A percentile compares a stretch with the other conserved stretches of the same genome.
These are phyloP conservation scores for Trichopus zeylanicus DNA, from an alignment of 116 monocot species.

Conservation along the genomic window DNA sequence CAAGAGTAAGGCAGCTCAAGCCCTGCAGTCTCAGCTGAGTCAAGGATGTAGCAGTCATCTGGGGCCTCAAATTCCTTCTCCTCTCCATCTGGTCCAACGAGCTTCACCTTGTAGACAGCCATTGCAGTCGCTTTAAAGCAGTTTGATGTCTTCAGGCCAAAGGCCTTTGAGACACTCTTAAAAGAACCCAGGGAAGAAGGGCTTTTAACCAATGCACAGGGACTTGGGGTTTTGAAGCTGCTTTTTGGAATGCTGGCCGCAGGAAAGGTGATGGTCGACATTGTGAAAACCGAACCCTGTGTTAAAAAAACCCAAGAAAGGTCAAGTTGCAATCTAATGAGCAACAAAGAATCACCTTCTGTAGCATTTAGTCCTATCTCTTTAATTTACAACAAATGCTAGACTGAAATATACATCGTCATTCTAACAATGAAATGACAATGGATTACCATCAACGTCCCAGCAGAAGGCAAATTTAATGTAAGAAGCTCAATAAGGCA, in stretches of 20 bases:
- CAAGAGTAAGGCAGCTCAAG: constrained; percentile 33
- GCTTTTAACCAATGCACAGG: neutral
- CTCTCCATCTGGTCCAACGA: constrained; percentile 9
- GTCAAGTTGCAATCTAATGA: too few relatives aligned
- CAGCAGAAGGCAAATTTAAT: too few relatives aligned
- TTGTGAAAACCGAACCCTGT: neutral
- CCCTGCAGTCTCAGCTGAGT: constrained; percentile 27
- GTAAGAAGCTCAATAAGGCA: too few relatives aligned
- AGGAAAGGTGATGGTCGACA: constrained; percentile 15
- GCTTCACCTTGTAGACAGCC: constrained; percentile 31
- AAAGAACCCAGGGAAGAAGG: constrained; percentile 8
- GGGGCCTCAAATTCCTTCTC: constrained; percentile 40
- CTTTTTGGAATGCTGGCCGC: constrained; percentile 6
- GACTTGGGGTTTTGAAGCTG: neutral
- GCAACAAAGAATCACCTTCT: too few relatives aligned
- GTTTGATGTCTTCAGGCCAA: constrained; percentile 11
- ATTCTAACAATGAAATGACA: too few relatives aligned
- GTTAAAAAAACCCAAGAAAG: too few relatives aligned
- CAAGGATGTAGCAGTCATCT: constrained; percentile 38
- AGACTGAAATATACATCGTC: too few relatives aligned
- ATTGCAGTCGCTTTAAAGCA: constrained; percentile 14
- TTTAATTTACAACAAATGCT: too few relatives aligned
- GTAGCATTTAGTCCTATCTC: too few relatives aligned
- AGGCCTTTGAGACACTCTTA: constrained; percentile 2
- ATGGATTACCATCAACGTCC: too few relatives aligned